A percentile compares a stretch with the other conserved stretches of the same genome.
phyloP scores from a whole-genome alignment of 2,329 filamentous ascomycete genomes.

The Aureobasidium vineae region DNA sequence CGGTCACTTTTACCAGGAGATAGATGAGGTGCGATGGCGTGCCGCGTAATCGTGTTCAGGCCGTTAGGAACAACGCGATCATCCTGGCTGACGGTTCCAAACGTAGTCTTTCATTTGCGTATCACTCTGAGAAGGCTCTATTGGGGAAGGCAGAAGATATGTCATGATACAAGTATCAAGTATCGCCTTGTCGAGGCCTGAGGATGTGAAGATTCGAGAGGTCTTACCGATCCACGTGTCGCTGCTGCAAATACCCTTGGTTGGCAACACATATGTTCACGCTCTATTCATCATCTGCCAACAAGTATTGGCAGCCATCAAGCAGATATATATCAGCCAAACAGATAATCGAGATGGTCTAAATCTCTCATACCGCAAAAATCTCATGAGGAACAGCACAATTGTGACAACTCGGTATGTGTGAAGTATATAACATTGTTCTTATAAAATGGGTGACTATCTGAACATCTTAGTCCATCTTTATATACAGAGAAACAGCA shows the following conservation, averaged over 20 bases:
- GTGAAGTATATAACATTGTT: background rate
- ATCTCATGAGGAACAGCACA: background rate
- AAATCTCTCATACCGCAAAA: background rate
- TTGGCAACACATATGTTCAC: background rate
- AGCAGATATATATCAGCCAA: background rate
- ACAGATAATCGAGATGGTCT: too few relatives aligned
- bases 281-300: background rate
- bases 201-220: background rate
- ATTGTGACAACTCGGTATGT: background rate
- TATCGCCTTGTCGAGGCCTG: too few relatives aligned
- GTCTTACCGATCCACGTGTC: background rate
- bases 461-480: too few relatives aligned
- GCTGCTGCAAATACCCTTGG: background rate
- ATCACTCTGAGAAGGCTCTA: background rate
- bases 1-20: background rate
- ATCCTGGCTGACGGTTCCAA: background rate
- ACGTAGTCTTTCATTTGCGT: background rate
- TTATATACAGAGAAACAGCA: background rate
- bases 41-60: slow-evolving; percentile 1
- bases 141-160: background rate
- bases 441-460: background rate
- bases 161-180: background rate
- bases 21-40: slow-evolving; percentile 21
- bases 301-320: background rate
- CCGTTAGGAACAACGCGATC: background rate